These are phyloP conservation scores for Musa itinerans DNA, from an alignment of 176 grass and related monocot genomes.

Conservation along the genomic window DNA sequence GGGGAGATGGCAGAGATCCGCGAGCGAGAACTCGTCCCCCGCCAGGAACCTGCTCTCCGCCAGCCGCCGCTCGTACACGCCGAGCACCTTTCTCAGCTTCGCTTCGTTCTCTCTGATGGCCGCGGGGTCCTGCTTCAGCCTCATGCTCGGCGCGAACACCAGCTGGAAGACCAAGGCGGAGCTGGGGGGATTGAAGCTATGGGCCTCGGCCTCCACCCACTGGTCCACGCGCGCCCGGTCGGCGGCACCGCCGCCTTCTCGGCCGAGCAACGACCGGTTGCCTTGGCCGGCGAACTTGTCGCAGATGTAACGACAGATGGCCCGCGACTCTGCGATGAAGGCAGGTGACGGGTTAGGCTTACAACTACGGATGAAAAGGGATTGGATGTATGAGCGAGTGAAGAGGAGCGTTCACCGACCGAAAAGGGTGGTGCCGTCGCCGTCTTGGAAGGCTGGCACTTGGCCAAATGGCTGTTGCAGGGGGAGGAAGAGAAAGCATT, in stretches of 20 bases:
- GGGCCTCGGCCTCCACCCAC: constrained; percentile 13
- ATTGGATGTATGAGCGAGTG: no score
- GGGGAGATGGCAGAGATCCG: constrained; percentile 22
- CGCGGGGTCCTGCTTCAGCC: constrained; percentile 1
- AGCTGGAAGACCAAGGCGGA: constrained; percentile 13
- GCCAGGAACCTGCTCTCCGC: constrained; percentile 10
- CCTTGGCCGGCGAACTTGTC: constrained; percentile 15
- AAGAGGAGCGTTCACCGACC: not conserved
- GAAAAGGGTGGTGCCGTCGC: not conserved
- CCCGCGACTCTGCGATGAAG: constrained; percentile 8
- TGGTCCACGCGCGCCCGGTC: constrained; percentile 12
- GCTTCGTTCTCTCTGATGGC: not conserved
- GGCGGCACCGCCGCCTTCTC: not conserved
- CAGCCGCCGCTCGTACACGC: constrained; percentile 14
- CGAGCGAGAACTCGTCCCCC: constrained; percentile 21
- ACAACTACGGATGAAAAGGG: not conserved
- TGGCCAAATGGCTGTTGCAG: constrained; percentile 8
- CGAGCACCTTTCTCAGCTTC: constrained; percentile 8
- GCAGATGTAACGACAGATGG: constrained; percentile 17
- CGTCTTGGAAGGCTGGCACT: constrained; percentile 14
- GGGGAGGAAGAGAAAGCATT: not conserved
- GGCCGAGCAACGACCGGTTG: not conserved
- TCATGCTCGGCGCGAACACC: not conserved
- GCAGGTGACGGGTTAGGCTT: not conserved
- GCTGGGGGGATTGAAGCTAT: constrained; percentile 6